Evolutionary conservation across 345 rosid species (phyloP).

Genomic region (Brassica carinata): DNA sequence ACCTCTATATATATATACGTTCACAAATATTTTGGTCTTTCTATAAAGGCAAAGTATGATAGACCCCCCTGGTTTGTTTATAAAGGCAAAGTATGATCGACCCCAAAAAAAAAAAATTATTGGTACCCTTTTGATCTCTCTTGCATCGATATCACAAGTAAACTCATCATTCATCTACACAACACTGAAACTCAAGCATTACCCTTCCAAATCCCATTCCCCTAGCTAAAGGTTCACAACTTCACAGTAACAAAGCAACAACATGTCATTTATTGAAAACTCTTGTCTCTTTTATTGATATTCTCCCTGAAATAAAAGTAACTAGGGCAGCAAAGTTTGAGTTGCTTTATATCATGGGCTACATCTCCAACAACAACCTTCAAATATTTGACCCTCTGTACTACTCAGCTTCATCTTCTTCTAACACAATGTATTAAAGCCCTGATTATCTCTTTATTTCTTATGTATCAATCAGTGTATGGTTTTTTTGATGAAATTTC

Average conservation of each 20-base stretch:
- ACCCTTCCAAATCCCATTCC: neutral
- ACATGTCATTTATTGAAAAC: neutral
- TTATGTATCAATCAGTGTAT: neutral
- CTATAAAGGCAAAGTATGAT: conserved; percentile 24
- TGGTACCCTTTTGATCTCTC: too few species aligned
- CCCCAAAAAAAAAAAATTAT: neutral
- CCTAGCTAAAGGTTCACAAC: conserved; percentile 1
- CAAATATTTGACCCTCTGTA: conserved; percentile 11
- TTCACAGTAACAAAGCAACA: conserved; percentile 1
- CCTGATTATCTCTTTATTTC: neutral
- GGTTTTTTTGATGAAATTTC: too few species aligned
- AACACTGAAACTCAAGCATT: too few species aligned
- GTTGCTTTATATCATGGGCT: conserved; percentile 23
- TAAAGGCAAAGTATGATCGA: conserved; percentile 1
- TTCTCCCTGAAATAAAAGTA: neutral
- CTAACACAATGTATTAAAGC: conserved; percentile 17
- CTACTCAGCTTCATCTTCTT: conserved; percentile 27
- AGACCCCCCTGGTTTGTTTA: neutral
- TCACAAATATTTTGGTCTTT: conserved; percentile 7
- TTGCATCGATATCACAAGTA: too few species aligned
- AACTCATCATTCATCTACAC: too few species aligned
- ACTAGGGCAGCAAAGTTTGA: conserved; percentile 15
- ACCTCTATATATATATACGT: neutral
- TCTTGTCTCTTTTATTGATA: neutral
- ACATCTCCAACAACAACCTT: conserved; percentile 28